A percentile compares a stretch with the other conserved stretches of the same genome.
phyloP scores from a whole-genome alignment of 2,329 filamentous ascomycete genomes.

The Pyrenophora teres region DNA sequence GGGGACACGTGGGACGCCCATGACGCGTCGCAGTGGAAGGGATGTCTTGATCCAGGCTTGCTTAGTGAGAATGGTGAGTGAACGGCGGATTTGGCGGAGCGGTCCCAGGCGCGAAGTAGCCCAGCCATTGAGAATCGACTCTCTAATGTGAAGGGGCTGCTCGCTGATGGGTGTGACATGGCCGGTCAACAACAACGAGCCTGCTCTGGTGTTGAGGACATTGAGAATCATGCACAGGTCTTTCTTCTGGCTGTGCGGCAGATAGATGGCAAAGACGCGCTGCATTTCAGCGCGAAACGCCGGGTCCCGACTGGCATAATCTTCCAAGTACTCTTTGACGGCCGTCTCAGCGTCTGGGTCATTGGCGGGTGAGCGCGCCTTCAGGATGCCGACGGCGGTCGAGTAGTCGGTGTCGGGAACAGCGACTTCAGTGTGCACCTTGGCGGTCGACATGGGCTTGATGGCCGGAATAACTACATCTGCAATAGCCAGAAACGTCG shows the following conservation, averaged over 20 bases:
- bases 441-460: conserved; percentile 46
- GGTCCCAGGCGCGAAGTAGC: conserved; percentile 59
- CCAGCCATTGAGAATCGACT: conserved; percentile 68
- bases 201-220: conserved; percentile 62
- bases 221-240: conserved; percentile 59
- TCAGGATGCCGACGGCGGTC: conserved; percentile 47
- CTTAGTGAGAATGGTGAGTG: conserved; percentile 60
- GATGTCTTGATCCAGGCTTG: conserved; percentile 62
- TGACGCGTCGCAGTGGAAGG: conserved; percentile 59
- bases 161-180: conserved; percentile 65
- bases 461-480: conserved; percentile 66
- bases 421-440: conserved; percentile 47
- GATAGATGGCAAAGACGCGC: conserved; percentile 54
- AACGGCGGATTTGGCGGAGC: conserved; percentile 61
- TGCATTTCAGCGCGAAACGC: conserved; percentile 59
- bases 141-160: conserved; percentile 64
- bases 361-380: conserved; percentile 28
- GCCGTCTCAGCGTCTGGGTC: conserved; percentile 47
- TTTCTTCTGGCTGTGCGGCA: conserved; percentile 56
- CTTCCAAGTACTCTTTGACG: conserved; percentile 59
- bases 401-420: conserved; percentile 59
- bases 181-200: conserved; percentile 70
- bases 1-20: conserved; percentile 63
- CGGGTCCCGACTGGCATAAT: conserved; percentile 58
- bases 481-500: conserved; percentile 60